Conservation (phyloP, 2,329 filamentous ascomycete species). For the Fusarium sp. region DNA sequence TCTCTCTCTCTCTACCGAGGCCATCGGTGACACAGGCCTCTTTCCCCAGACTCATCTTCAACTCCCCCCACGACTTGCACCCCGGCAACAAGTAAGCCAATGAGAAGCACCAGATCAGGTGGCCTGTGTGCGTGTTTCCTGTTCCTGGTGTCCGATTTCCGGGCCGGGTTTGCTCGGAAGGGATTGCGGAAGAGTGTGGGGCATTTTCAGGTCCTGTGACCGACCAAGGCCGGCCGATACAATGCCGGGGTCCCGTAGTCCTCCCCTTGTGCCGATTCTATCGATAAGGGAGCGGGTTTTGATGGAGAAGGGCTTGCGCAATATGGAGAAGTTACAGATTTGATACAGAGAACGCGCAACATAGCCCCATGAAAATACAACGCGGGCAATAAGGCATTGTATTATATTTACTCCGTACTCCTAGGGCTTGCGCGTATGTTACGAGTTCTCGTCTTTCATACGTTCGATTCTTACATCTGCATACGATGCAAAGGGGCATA, state of each 20-base stretch:
- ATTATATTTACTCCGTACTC: neutral
- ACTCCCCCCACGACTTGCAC: constrained; percentile 7
- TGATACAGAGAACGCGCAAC: constrained; percentile 33
- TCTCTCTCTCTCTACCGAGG: constrained; percentile 9
- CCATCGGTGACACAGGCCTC: constrained; percentile 23
- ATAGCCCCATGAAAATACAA: constrained; percentile 14
- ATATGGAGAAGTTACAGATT: constrained; percentile 17
- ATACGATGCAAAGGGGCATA: constrained; percentile 13
- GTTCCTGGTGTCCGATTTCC: constrained; percentile 41
- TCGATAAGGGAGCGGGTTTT: constrained; percentile 11
- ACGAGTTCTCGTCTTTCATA: constrained; percentile 18
- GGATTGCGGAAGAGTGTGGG: constrained; percentile 47
- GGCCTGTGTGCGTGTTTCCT: constrained; percentile 5
- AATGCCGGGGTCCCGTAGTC: constrained; percentile 19
- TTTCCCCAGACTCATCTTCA: constrained; percentile 34
- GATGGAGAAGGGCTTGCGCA: constrained; percentile 30
- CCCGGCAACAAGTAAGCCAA: constrained; percentile 20
- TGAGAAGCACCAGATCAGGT: neutral
- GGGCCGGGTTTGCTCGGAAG: constrained; percentile 36
- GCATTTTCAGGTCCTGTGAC: constrained; percentile 38
- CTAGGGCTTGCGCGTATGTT: constrained; percentile 31
- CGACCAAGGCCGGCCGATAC: constrained; percentile 39
- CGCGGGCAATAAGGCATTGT: neutral
- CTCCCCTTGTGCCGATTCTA: constrained; percentile 40
- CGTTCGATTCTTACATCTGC: constrained; percentile 17